phyloP scores from a whole-genome alignment of 306 rosid genomes.

The Clitoria ternatea region DNA sequence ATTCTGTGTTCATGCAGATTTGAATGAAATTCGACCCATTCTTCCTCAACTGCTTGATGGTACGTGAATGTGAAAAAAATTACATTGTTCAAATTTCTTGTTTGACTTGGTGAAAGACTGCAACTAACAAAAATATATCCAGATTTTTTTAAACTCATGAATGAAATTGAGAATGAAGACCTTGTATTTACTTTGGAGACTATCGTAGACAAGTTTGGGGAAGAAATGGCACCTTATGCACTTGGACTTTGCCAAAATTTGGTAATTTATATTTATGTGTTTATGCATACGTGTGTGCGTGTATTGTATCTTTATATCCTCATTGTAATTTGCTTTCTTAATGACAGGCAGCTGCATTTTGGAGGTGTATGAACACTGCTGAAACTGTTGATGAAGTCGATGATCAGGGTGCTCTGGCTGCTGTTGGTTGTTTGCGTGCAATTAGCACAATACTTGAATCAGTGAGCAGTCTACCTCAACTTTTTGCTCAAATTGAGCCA shows the following conservation, averaged over 20 bases:
- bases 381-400: slow-evolving; percentile 89
- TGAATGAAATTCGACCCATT: slow-evolving; percentile 87
- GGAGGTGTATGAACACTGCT: slow-evolving; percentile 95
- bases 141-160: slow-evolving; percentile 96
- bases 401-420: slow-evolving; percentile 92
- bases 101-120: slow-evolving; percentile 15
- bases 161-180: slow-evolving; percentile 97
- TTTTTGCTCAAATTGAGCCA: slow-evolving; percentile 80
- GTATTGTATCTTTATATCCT: background rate
- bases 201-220: slow-evolving; percentile 95
- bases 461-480: slow-evolving; percentile 93
- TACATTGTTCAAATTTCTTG: background rate
- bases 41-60: slow-evolving; percentile 96
- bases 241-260: slow-evolving; percentile 88
- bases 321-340: background rate
- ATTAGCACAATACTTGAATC: slow-evolving; percentile 96
- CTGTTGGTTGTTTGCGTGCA: slow-evolving; percentile 95
- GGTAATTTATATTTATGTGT: slow-evolving; percentile 55
- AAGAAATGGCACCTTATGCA: slow-evolving; percentile 98
- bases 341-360: slow-evolving; percentile 79
- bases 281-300: too few species aligned
- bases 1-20: slow-evolving; percentile 50
- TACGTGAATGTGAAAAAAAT: slow-evolving; percentile 34
- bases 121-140: slow-evolving; percentile 19
- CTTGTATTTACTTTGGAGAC: slow-evolving; percentile 96